Evolutionary conservation across 495 filamentous ascomycete genomes (phyloP).

Genomic region (Amniculicola lignicola): DNA sequence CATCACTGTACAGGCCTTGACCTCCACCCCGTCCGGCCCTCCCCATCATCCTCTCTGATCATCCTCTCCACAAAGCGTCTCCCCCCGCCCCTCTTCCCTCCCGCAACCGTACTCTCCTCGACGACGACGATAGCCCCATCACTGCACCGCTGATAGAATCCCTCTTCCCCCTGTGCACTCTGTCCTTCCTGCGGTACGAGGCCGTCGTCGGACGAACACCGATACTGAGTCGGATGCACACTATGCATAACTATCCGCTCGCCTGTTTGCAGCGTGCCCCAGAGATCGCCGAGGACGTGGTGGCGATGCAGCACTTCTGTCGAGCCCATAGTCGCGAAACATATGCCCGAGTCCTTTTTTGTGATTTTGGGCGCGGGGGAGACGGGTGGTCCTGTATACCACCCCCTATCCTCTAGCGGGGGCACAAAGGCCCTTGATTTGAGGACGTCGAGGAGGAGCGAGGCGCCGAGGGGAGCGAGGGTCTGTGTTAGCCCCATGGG

Average conservation of each 20-base stretch:
- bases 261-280: conserved; percentile 36
- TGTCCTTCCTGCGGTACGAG: neutral
- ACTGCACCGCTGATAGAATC: neutral
- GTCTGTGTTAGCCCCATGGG: conserved; percentile 40
- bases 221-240: neutral
- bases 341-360: conserved; percentile 40
- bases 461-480: conserved; percentile 44
- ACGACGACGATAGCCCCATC: neutral
- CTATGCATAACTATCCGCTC: conserved; percentile 14
- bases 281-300: conserved; percentile 54
- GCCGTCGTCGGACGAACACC: too few relatives aligned
- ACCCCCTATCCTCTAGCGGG: conserved; percentile 22
- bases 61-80: too few relatives aligned
- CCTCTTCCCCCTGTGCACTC: neutral
- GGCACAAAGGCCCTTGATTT: conserved; percentile 59
- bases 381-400: conserved; percentile 17
- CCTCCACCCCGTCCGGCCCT: too few relatives aligned
- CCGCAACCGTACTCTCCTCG: neutral
- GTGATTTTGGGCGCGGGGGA: conserved; percentile 26
- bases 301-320: conserved; percentile 49
- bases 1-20: too few relatives aligned
- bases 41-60: too few relatives aligned
- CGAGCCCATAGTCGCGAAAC: conserved; percentile 52
- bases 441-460: conserved; percentile 37
- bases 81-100: neutral